Evolutionary conservation across 257 asterid genomes (phyloP).

Genomic region (Solanum dulcamara): DNA sequence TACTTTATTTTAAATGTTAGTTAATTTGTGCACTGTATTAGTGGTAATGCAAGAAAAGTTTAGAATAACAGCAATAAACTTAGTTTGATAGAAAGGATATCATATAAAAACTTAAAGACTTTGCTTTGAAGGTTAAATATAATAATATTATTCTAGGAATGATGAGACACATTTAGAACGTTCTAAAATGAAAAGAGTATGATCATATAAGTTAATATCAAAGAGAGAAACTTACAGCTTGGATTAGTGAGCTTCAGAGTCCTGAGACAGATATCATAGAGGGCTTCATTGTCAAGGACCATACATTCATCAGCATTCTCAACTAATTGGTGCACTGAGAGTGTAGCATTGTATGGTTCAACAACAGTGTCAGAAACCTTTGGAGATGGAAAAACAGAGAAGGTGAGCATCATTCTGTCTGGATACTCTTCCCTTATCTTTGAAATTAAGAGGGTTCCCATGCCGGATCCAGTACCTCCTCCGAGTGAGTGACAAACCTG

Average conservation of each 20-base stretch:
- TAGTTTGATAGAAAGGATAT: background rate
- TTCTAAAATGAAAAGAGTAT: background rate
- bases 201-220: background rate
- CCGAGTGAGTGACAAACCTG: constrained; percentile 7
- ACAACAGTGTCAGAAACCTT: constrained; percentile 5
- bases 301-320: constrained; percentile 5
- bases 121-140: background rate
- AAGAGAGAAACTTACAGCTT: background rate
- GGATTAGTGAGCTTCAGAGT: constrained; percentile 1
- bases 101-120: background rate
- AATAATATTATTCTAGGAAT: background rate
- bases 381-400: constrained; percentile 6
- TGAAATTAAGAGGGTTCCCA: constrained; percentile 2
- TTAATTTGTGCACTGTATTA: too few species aligned
- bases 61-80: background rate
- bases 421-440: constrained; percentile 6
- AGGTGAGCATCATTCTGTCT: constrained; percentile 4
- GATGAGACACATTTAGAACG: background rate
- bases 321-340: constrained; percentile 1
- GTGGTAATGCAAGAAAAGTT: background rate
- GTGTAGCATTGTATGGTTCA: constrained; percentile 6
- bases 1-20: background rate
- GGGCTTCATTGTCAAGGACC: constrained; percentile 6
- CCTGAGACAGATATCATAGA: constrained; percentile 2
- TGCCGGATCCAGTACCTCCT: constrained; percentile 3